A percentile compares a stretch with the other conserved stretches of the same genome.
phyloP scores from a whole-genome alignment of 1,284 basidiomycete species.

The Ceratobasidium theobromae region DNA sequence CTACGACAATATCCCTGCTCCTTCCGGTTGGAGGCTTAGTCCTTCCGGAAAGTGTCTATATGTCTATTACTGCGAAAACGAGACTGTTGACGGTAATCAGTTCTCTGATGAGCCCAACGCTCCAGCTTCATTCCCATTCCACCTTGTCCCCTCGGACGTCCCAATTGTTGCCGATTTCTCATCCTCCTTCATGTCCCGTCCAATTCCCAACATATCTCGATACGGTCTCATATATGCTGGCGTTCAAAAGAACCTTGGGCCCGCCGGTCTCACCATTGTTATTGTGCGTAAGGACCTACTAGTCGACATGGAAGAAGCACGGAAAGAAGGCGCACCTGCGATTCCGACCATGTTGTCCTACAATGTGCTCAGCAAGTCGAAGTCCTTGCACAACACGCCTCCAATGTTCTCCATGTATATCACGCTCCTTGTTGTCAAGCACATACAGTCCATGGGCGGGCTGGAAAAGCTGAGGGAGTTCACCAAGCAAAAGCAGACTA shows the following conservation, averaged over 20 bases:
- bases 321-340: constrained; percentile 69
- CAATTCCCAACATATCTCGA: constrained; percentile 82
- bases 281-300: constrained; percentile 93
- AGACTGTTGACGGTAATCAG: constrained; percentile 96
- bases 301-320: constrained; percentile 80
- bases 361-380: constrained; percentile 78
- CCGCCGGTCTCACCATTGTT: constrained; percentile 88
- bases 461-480: constrained; percentile 65
- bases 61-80: constrained; percentile 99
- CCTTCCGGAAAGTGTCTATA: constrained; percentile 66
- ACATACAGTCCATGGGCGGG: constrained; percentile 70
- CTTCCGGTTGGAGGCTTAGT: constrained; percentile 76
- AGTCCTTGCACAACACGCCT: constrained; percentile 93
- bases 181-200: constrained; percentile 96
- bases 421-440: constrained; percentile 79
- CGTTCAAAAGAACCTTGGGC: constrained; percentile 99
- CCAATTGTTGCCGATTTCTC: constrained; percentile 96
- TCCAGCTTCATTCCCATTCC: constrained; percentile 76
- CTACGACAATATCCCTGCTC: constrained; percentile 81
- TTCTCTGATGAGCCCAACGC: constrained; percentile 62
- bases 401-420: constrained; percentile 93
- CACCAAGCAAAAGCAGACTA: constrained; percentile 72
- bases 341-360: constrained; percentile 84
- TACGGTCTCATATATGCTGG: constrained; percentile 96
- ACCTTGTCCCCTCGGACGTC: constrained; percentile 64